A percentile compares a stretch with the other conserved stretches of the same genome.
Evolutionary conservation across 1,284 basidiomycete genomes (phyloP).

Genomic region (Hemileia vastatrix): DNA sequence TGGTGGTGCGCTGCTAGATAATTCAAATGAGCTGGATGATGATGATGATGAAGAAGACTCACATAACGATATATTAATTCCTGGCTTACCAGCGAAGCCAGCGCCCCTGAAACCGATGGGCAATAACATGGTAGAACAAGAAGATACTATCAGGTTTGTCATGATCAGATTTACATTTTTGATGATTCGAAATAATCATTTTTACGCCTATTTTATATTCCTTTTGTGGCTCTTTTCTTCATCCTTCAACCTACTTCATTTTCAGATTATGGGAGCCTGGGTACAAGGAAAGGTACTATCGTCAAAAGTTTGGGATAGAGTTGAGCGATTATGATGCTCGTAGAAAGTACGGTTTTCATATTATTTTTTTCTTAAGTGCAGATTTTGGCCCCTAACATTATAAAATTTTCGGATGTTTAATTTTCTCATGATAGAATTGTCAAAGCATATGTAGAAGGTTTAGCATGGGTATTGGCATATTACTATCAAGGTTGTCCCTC

Average conservation of each 20-base stretch:
- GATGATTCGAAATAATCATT: not conserved
- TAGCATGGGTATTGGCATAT: conserved; percentile 93
- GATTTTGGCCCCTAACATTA: conserved; percentile 14
- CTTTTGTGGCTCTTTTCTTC: conserved; percentile 23
- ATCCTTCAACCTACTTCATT: not conserved
- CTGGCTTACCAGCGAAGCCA: conserved; percentile 34
- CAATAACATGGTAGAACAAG: conserved; percentile 78
- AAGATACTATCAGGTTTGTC: conserved; percentile 79
- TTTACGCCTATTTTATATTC: not conserved
- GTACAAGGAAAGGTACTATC: conserved; percentile 90
- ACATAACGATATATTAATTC: conserved; percentile 52
- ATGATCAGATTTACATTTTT: conserved; percentile 18
- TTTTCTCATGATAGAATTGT: conserved; percentile 56
- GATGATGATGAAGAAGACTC: conserved; percentile 44
- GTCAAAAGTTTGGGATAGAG: conserved; percentile 80
- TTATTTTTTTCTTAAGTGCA: conserved; percentile 10
- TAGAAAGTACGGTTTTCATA: conserved; percentile 59
- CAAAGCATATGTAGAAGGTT: conserved; percentile 77
- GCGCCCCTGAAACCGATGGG: conserved; percentile 49
- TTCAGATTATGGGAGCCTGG: conserved; percentile 81
- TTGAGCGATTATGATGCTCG: conserved; percentile 62
- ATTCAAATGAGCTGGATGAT: conserved; percentile 18
- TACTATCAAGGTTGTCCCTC: conserved; percentile 95
- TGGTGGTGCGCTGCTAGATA: not conserved
- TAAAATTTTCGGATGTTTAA: conserved; percentile 24